A percentile compares a stretch with the other conserved stretches of the same genome.
phyloP scores from a whole-genome alignment of 2,329 filamentous ascomycete species.

The Botrytis sinoallii region DNA sequence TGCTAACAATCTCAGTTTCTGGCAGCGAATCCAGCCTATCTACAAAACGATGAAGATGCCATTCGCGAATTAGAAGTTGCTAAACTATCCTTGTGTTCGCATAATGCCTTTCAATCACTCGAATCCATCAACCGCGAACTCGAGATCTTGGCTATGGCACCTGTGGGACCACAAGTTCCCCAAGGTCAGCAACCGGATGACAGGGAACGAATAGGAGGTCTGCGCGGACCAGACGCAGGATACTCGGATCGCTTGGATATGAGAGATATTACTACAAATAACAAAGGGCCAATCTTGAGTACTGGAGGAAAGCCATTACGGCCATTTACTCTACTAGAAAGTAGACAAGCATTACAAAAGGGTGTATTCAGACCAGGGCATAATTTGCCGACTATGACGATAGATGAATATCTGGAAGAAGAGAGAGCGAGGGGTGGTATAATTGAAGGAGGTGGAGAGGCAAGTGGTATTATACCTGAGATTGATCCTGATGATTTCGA shows the following conservation, averaged over 20 bases:
- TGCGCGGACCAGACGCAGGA: conserved; percentile 41
- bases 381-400: conserved; percentile 93
- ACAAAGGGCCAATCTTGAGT: conserved; percentile 71
- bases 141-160: conserved; percentile 75
- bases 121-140: conserved; percentile 83
- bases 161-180: conserved; percentile 47
- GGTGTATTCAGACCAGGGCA: conserved; percentile 89
- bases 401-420: conserved; percentile 96
- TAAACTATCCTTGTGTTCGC: conserved; percentile 67
- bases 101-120: conserved; percentile 81
- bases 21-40: conserved; percentile 54
- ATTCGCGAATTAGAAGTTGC: conserved; percentile 76
- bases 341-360: conserved; percentile 68
- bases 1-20: conserved; percentile 49
- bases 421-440: conserved; percentile 81
- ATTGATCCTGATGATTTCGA: conserved; percentile 87
- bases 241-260: conserved; percentile 75
- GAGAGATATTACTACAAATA: conserved; percentile 48
- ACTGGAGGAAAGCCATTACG: conserved; percentile 79
- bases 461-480: conserved; percentile 64
- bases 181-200: conserved; percentile 44
- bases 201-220: conserved; percentile 43
- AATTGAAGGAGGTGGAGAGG: conserved; percentile 83
- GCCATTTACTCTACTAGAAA: conserved; percentile 83
- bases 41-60: conserved; percentile 79